phyloP scores from a whole-genome alignment of 768 basidiomycete species.

The Pleurotus eryngii region DNA sequence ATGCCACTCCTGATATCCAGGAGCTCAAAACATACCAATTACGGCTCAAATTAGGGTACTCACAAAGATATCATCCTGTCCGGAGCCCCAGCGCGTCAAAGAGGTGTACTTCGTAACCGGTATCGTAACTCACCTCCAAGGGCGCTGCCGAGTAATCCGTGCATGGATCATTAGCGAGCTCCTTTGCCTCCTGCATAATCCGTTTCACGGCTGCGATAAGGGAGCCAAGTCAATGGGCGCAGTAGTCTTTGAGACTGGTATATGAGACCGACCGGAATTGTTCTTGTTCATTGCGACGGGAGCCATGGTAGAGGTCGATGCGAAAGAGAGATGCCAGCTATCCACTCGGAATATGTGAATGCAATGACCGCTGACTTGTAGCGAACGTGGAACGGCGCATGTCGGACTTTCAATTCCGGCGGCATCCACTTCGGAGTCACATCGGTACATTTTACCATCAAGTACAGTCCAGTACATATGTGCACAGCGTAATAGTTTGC shows the following conservation, averaged over 20 bases:
- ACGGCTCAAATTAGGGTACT: conserved; percentile 24
- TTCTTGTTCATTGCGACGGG: conserved; percentile 25
- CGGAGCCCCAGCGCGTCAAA: conserved; percentile 7
- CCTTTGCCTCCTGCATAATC: conserved; percentile 94
- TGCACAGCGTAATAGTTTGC: too few species aligned
- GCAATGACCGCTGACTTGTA: not conserved
- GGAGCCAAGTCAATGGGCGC: conserved; percentile 4
- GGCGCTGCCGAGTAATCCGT: conserved; percentile 85
- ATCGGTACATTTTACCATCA: too few species aligned
- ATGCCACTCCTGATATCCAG: conserved; percentile 73
- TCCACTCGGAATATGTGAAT: not conserved
- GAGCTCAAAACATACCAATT: conserved; percentile 9
- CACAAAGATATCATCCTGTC: conserved; percentile 86
- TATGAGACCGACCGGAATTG: conserved; percentile 61
- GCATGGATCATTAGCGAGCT: conserved; percentile 80
- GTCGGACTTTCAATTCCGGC: not conserved
- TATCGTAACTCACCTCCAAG: conserved; percentile 55
- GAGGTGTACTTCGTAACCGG: not conserved
- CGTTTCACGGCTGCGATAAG: conserved; percentile 76
- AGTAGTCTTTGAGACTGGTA: not conserved
- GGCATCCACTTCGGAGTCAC: too few species aligned
- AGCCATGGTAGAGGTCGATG: conserved; percentile 2
- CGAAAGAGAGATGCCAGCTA: not conserved
- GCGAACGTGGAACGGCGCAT: conserved; percentile 4
- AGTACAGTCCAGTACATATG: too few species aligned